phyloP scores from a whole-genome alignment of 2,329 filamentous ascomycete species.

The Aspergillus sp. region DNA sequence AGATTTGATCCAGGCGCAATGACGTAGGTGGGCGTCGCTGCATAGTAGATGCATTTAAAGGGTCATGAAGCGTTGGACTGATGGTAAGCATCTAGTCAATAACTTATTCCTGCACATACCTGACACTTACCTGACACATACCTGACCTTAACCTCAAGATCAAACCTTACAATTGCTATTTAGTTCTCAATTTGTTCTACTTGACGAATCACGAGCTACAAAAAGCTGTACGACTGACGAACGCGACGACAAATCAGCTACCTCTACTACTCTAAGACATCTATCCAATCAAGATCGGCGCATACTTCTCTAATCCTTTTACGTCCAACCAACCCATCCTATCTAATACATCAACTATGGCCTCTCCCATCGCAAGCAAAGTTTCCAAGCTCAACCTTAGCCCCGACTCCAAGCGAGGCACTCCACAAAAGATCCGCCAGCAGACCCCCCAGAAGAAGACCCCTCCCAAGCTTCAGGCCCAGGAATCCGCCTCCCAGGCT shows the following conservation, averaged over 20 bases:
- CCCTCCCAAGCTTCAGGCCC: constrained; percentile 25
- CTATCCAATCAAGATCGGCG: neutral
- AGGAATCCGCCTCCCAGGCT: constrained; percentile 25
- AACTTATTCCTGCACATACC: neutral
- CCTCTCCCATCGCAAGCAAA: constrained; percentile 3
- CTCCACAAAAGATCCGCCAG: constrained; percentile 27
- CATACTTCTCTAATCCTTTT: neutral
- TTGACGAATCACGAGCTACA: neutral
- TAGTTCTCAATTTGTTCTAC: neutral
- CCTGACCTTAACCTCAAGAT: neutral
- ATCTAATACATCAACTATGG: constrained; percentile 5
- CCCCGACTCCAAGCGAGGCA: constrained; percentile 23
- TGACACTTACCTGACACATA: neutral
- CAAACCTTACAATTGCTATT: neutral
- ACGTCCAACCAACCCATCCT: constrained; percentile 5
- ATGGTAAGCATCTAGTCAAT: neutral
- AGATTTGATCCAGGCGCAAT: neutral
- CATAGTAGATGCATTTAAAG: neutral
- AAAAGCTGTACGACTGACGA: neutral
- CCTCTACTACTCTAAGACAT: no score
- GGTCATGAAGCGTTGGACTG: neutral
- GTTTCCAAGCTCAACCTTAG: constrained; percentile 8
- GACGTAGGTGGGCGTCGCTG: neutral
- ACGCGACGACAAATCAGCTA: neutral
- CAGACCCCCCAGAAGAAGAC: constrained; percentile 25